phyloP scores from a whole-genome alignment of 208 protist genomes.

The Crithidia sp. region DNA sequence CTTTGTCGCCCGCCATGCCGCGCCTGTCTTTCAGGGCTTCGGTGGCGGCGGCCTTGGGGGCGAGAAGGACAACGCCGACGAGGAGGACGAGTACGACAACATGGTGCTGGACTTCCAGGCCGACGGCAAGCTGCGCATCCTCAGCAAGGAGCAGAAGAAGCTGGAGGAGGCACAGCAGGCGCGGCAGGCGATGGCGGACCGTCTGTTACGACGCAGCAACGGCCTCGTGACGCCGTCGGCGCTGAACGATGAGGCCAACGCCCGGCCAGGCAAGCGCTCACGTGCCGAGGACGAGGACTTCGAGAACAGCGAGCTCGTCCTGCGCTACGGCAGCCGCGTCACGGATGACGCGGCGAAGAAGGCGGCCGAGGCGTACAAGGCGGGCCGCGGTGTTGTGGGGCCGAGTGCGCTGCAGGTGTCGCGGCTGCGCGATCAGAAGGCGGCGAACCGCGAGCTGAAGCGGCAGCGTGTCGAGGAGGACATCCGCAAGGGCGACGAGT shows the following conservation, averaged over 20 bases:
- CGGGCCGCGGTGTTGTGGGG: slow-evolving; percentile 26
- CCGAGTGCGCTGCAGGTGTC: slow-evolving; percentile 40
- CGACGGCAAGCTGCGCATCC: slow-evolving; percentile 85
- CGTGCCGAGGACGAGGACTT: slow-evolving; percentile 77
- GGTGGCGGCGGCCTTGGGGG: slow-evolving; percentile 19
- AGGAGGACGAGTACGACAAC: slow-evolving; percentile 71
- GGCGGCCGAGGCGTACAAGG: slow-evolving; percentile 34
- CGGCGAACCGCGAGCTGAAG: slow-evolving; percentile 63
- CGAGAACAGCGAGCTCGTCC: slow-evolving; percentile 84
- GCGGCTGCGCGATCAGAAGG: slow-evolving; percentile 73
- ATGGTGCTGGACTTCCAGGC: slow-evolving; percentile 83
- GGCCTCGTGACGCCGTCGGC: slow-evolving; percentile 50
- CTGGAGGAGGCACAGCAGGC: slow-evolving; percentile 52
- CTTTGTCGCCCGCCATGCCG: slow-evolving; percentile 71
- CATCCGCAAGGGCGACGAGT: slow-evolving; percentile 88
- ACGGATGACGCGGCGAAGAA: slow-evolving; percentile 53
- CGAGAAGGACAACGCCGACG: slow-evolving; percentile 19
- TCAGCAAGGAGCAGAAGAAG: slow-evolving; percentile 73
- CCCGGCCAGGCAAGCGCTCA: slow-evolving; percentile 63
- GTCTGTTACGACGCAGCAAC: slow-evolving; percentile 59
- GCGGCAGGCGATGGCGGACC: slow-evolving; percentile 67
- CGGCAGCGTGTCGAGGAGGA: slow-evolving; percentile 85
- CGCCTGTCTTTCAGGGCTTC: slow-evolving; percentile 37
- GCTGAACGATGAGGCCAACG: slow-evolving; percentile 56
- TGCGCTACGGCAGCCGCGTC: slow-evolving; percentile 67